Evolutionary conservation across 1,284 basidiomycete species (phyloP).

Genomic region (Vanrija pseudolonga): DNA sequence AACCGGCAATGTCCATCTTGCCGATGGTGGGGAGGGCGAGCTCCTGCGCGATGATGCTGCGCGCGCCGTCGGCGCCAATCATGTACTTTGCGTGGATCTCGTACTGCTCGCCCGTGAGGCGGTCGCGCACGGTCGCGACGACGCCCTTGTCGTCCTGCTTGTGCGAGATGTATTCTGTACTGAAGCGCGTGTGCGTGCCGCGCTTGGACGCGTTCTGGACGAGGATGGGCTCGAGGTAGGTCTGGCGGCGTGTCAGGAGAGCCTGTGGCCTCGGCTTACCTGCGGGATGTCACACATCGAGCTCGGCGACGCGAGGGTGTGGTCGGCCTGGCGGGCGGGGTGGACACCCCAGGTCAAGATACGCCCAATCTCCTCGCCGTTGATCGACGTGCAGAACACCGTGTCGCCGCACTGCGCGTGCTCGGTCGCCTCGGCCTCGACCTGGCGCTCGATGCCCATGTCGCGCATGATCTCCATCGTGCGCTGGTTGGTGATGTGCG

Average conservation of each 20-base stretch:
- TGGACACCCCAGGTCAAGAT: slow-evolving; percentile 17
- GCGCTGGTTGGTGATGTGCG: slow-evolving; percentile 18
- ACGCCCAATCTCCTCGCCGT: slow-evolving; percentile 15
- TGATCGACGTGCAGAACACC: slow-evolving; percentile 14
- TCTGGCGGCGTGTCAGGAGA: background rate
- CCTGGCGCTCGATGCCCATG: slow-evolving; percentile 13
- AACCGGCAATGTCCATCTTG: slow-evolving; percentile 16
- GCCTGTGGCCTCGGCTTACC: background rate
- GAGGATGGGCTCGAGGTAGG: slow-evolving; percentile 18
- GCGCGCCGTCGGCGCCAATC: slow-evolving; percentile 15
- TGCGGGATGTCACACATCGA: slow-evolving; percentile 18
- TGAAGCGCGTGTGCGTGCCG: slow-evolving; percentile 14
- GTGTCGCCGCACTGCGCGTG: slow-evolving; percentile 17
- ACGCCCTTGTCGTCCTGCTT: slow-evolving; percentile 10
- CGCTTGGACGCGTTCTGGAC: slow-evolving; percentile 7
- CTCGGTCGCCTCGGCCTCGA: slow-evolving; percentile 13
- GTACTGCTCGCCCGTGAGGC: slow-evolving; percentile 10
- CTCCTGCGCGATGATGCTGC: slow-evolving; percentile 11
- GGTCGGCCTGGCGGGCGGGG: slow-evolving; percentile 12
- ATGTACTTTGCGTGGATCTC: slow-evolving; percentile 15
- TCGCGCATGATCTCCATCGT: slow-evolving; percentile 18
- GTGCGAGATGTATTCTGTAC: slow-evolving; percentile 17
- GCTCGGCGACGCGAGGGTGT: slow-evolving; percentile 11
- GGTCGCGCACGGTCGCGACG: slow-evolving; percentile 12
- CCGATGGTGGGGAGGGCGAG: slow-evolving; percentile 10